A percentile compares a stretch with the other conserved stretches of the same genome.
These are phyloP conservation scores for Phlyctochytrium arcticum DNA, from an alignment of 192 early-diverging fungal species.

Conservation along the genomic window DNA sequence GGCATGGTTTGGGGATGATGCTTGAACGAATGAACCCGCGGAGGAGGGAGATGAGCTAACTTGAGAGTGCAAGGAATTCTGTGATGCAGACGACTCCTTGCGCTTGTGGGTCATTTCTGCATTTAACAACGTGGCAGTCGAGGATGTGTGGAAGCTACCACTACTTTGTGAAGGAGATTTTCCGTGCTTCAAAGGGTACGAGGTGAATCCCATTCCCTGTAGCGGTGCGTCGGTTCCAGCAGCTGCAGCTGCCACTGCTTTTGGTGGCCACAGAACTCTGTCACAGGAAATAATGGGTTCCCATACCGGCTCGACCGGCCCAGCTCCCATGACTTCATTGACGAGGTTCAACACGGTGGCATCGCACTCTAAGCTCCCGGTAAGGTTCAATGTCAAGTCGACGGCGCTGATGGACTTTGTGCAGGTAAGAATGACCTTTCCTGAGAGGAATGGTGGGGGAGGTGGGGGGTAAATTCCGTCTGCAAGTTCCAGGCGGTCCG, in stretches of 20 bases:
- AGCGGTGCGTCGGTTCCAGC: not conserved
- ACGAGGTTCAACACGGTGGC: conserved; percentile 2
- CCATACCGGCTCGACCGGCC: not conserved
- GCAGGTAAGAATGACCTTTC: not conserved
- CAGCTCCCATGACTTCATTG: not conserved
- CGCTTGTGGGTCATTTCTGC: not conserved
- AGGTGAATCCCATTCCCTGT: too few species aligned
- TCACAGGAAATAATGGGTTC: not conserved
- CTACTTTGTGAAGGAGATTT: too few species aligned
- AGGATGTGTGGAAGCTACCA: not conserved
- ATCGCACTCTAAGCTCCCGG: not conserved
- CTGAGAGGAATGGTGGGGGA: not conserved
- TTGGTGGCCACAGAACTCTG: not conserved
- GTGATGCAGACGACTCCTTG: not conserved
- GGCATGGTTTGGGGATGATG: not conserved
- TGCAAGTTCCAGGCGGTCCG: not conserved
- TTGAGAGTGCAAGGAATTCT: not conserved
- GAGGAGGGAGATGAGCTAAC: too few species aligned
- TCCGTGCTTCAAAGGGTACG: too few species aligned
- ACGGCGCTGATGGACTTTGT: not conserved
- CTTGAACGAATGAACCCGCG: too few species aligned
- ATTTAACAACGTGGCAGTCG: not conserved
- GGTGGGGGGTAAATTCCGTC: not conserved
- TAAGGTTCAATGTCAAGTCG: not conserved
- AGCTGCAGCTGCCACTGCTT: not conserved